Evolutionary conservation across 768 basidiomycete genomes (phyloP).

Genomic region (Kwoniella sp.): DNA sequence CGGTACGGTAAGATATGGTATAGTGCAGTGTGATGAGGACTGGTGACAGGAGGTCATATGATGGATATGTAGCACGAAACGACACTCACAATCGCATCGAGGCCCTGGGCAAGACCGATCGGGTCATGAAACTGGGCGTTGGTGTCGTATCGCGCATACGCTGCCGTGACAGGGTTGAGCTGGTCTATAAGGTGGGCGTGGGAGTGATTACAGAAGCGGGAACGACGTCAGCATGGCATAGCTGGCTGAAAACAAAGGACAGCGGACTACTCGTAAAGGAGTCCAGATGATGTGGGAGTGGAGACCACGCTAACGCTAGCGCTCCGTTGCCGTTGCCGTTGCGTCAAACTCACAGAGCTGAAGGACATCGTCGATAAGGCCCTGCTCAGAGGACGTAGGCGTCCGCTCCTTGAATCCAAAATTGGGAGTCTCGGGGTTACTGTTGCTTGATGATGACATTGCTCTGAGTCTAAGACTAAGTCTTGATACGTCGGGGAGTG

Average conservation of each 20-base stretch:
- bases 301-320: no score
- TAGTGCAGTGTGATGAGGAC: no score
- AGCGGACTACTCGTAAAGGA: no score
- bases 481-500: neutral
- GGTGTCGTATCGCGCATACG: constrained; percentile 44
- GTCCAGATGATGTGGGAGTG: no score
- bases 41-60: no score
- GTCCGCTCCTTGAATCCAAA: constrained; percentile 44
- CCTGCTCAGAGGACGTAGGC: constrained; percentile 40
- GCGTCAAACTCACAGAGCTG: constrained; percentile 43
- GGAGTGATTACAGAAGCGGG: neutral
- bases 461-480: neutral
- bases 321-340: no score
- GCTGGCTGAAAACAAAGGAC: no score
- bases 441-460: neutral
- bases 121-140: constrained; percentile 52
- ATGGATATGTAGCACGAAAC: no score
- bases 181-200: constrained; percentile 31
- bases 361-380: constrained; percentile 46
- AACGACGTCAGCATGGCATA: neutral
- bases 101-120: constrained; percentile 48
- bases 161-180: constrained; percentile 43
- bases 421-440: constrained; percentile 21
- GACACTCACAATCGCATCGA: constrained; percentile 38
- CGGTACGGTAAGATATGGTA: no score